Conservation (phyloP, 2,329 filamentous ascomycete species). For the Colletotrichum lentis region DNA sequence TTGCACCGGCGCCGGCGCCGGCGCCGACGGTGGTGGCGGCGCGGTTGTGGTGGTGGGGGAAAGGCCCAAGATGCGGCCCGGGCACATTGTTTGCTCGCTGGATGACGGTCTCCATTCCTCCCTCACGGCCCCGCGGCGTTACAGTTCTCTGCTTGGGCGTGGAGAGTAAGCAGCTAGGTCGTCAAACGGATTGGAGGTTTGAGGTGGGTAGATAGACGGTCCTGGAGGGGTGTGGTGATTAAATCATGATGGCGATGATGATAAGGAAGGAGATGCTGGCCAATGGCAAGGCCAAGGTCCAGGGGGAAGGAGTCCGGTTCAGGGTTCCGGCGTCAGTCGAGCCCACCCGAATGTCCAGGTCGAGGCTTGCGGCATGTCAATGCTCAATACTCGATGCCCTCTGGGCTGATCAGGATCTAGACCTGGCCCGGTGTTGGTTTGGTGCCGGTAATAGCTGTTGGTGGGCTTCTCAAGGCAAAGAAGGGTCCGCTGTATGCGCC, state of each 20-base stretch:
- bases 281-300: slow-evolving; percentile 5
- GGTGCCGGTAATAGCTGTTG: background rate
- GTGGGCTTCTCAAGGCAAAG: background rate
- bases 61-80: slow-evolving; percentile 33
- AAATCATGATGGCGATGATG: slow-evolving; percentile 20
- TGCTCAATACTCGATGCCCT: slow-evolving; percentile 25
- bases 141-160: slow-evolving; percentile 17
- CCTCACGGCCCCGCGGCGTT: slow-evolving; percentile 17
- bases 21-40: slow-evolving; percentile 1
- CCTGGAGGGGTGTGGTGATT: background rate
- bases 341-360: background rate
- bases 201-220: background rate
- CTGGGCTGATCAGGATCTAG: background rate
- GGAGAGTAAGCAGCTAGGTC: slow-evolving; percentile 2
- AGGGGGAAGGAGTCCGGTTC: slow-evolving; percentile 22
- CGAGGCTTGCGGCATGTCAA: slow-evolving; percentile 25
- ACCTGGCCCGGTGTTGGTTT: background rate
- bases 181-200: background rate
- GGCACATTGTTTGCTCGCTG: slow-evolving; percentile 34
- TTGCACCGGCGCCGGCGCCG: slow-evolving; percentile 19
- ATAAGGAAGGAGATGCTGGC: background rate
- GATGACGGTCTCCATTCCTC: slow-evolving; percentile 27
- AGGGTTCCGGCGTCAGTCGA: slow-evolving; percentile 6
- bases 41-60: slow-evolving; percentile 6
- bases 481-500: background rate